Base-by-base conservation (phyloP, 176 grass and related monocot species). In the Secale cereale region DNA sequence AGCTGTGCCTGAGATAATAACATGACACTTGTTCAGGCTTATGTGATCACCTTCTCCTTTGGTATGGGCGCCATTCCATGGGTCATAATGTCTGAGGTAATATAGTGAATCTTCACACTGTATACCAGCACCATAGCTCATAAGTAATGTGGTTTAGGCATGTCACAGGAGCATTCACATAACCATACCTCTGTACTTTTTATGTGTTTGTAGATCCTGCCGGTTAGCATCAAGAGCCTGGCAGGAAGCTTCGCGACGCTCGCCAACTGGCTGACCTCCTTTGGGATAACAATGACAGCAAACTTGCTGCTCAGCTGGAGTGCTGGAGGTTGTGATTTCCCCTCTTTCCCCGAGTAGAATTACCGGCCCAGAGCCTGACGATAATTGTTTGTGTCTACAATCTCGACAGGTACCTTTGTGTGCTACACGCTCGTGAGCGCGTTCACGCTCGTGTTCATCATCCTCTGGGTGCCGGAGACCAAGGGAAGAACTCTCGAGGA, bases 51-150 rank as follows among this genome's bases (percentile, higher is more conserved):
- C 32, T 96, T 96, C 71, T 96, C 97, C 69, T 89, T 99, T 59
- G 93, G 97, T 70, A 82, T 99, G 86, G 93, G 97, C 46, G 93
- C 97, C 31, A 99, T 96, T 89, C 97, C 97, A 60, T 99, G 97
- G 91, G 91, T 96, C 77, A 99, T 99, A 46, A 99, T 99, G 97
- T 99, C 97, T 26, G 93, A 99, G 97, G 97, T 99, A 46, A 46
- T 15, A 90, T 73, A 72, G 56, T 85, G 25, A 16, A 45, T 69
- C 43, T 15, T 0, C 32, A 62, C 31, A 61, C 29, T 8, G 2
- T 71, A 8, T 31, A n/a, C n/a, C n/a, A 83, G 27, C 28, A 39
- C 7, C 56, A 74, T 79, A 29, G 2, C 25, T 59, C 80, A 41
- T 52, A 87, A 73, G 77, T 50, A 52, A 52, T 52, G 48, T 83